Evolutionary conservation across 345 rosid species (phyloP).

Genomic region (Mangifera indica): DNA sequence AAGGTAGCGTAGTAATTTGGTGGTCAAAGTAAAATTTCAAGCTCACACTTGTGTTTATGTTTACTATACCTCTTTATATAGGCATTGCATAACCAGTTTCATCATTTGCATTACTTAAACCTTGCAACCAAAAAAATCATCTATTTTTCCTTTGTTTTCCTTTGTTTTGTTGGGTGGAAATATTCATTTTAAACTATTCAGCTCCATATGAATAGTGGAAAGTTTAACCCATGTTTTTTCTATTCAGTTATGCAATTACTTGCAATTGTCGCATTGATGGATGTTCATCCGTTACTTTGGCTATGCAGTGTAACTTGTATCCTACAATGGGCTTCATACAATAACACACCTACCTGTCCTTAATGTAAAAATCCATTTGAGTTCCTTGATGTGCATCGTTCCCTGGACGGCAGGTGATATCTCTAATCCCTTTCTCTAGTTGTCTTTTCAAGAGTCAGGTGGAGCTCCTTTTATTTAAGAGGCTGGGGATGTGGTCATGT

Average conservation of each 20-base stretch:
- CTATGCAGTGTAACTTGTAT: constrained; percentile 74
- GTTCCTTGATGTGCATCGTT: constrained; percentile 75
- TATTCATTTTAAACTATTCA: not conserved
- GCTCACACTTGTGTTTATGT: too few species aligned
- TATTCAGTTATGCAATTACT: not conserved
- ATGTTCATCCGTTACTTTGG: constrained; percentile 13
- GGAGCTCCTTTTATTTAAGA: not conserved
- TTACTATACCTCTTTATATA: too few species aligned
- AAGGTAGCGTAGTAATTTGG: too few species aligned
- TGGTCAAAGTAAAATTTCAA: too few species aligned
- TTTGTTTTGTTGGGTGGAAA: not conserved
- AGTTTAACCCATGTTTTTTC: not conserved
- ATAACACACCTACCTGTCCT: constrained; percentile 70
- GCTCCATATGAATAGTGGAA: not conserved
- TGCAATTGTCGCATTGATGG: constrained; percentile 3
- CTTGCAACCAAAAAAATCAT: not conserved
- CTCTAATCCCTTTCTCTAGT: not conserved
- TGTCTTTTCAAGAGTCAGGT: not conserved
- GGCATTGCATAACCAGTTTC: too few species aligned
- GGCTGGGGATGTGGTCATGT: not conserved
- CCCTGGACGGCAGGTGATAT: constrained; percentile 79
- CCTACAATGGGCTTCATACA: constrained; percentile 87
- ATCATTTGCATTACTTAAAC: too few species aligned
- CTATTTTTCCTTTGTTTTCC: not conserved
- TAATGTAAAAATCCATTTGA: constrained; percentile 94